These are phyloP conservation scores for Stevia rebaudiana DNA, from an alignment of 140 eudicot species.

Conservation along the genomic window DNA sequence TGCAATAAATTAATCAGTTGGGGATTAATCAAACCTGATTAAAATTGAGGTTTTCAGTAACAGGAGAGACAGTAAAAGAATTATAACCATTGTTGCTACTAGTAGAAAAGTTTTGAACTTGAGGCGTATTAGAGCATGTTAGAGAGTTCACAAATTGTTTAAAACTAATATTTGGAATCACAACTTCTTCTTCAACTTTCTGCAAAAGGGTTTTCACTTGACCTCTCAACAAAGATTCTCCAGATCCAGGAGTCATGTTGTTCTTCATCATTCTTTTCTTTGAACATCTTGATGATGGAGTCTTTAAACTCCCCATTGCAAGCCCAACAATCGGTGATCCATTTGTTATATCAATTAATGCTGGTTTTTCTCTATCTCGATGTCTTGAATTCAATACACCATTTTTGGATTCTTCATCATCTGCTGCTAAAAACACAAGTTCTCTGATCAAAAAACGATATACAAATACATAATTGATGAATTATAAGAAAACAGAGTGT, in stretches of 20 bases:
- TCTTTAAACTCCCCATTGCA: constrained; percentile 60
- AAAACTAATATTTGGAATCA: constrained; percentile 40
- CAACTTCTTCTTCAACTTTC: constrained; percentile 89
- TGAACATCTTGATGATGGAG: constrained; percentile 56
- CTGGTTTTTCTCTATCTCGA: constrained; percentile 53
- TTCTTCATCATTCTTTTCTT: constrained; percentile 36
- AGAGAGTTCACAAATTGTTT: constrained; percentile 37
- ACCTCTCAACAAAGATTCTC: constrained; percentile 78
- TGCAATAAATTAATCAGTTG: not conserved
- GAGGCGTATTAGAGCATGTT: constrained; percentile 83
- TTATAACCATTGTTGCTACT: constrained; percentile 24
- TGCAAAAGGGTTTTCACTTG: constrained; percentile 82
- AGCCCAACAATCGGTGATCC: constrained; percentile 91
- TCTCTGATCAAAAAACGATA: constrained; percentile 1
- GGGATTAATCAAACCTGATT: constrained; percentile 48
- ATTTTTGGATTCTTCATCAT: constrained; percentile 21
- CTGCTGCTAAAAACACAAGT: constrained; percentile 24
- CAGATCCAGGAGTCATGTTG: constrained; percentile 63
- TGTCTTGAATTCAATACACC: constrained; percentile 34
- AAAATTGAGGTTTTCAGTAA: constrained; percentile 43
- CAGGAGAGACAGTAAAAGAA: constrained; percentile 37
- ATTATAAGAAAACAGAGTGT: too few relatives aligned
- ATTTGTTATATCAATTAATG: constrained; percentile 71
- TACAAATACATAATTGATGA: not conserved
- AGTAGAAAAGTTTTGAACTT: constrained; percentile 33